Percentiles rank a stretch among this genome's conserved stretches.
Conservation (phyloP, 441 rosid genomes). For the Erysimum cheiri region DNA sequence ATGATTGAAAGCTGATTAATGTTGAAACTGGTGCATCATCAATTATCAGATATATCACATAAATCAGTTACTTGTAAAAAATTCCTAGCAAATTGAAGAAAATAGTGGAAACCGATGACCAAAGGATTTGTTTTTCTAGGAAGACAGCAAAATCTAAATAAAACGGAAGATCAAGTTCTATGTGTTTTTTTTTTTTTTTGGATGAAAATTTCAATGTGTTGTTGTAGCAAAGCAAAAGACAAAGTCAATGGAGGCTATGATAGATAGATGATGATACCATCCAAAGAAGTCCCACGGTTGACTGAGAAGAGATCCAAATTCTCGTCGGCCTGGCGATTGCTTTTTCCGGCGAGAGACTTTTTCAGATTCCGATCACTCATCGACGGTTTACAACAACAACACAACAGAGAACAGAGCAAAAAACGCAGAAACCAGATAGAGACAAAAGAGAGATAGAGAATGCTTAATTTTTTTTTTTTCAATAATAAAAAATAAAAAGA, state of each 20-base stretch:
- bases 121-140: background rate
- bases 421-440: conserved; percentile 19
- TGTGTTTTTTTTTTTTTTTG: background rate
- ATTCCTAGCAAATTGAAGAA: background rate
- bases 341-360: conserved; percentile 34
- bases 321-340: conserved; percentile 26
- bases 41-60: background rate
- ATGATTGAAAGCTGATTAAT: background rate
- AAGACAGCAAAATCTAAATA: background rate
- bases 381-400: conserved; percentile 28
- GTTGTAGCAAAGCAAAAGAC: background rate
- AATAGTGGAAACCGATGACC: background rate
- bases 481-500: conserved; percentile 20
- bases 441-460: conserved; percentile 25
- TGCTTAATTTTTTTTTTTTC: background rate
- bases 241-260: conserved; percentile 36
- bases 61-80: background rate
- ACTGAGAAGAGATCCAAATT: conserved; percentile 38
- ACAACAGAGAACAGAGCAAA: background rate
- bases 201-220: background rate
- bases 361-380: conserved; percentile 42
- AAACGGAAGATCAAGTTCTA: background rate
- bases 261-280: conserved; percentile 30
- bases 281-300: conserved; percentile 38
- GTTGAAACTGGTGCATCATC: background rate